Conservation (phyloP, 2,329 filamentous ascomycete species). For the Phialophora chinensis region DNA sequence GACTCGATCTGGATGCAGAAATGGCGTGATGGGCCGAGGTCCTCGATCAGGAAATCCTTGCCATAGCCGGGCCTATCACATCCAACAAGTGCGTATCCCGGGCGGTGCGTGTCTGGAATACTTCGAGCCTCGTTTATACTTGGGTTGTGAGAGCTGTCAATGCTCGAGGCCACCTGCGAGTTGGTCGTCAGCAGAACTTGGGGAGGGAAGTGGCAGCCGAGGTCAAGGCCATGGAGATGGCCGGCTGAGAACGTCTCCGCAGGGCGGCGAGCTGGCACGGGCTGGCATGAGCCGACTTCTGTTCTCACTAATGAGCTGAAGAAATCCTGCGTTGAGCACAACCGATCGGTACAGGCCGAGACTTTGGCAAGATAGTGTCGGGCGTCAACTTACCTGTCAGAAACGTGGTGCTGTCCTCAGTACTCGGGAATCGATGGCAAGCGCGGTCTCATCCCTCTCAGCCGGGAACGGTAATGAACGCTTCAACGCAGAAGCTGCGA, state of each 20-base stretch:
- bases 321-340: not conserved
- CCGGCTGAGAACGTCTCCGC: not conserved
- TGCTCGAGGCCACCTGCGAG: not conserved
- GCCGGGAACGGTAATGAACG: conserved; percentile 48
- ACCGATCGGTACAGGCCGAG: not conserved
- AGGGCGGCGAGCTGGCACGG: not conserved
- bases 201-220: conserved; percentile 1
- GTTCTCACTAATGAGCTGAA: not conserved
- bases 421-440: conserved; percentile 29
- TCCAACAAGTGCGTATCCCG: not conserved
- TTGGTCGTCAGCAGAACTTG: not conserved
- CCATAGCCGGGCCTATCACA: conserved; percentile 3
- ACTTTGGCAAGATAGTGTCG: not conserved
- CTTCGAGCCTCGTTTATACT: not conserved
- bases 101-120: not conserved
- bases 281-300: not conserved
- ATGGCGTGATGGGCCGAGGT: conserved; percentile 19
- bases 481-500: conserved; percentile 61
- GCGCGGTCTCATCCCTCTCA: conserved; percentile 34
- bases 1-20: conserved; percentile 8
- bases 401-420: not conserved
- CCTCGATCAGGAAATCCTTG: conserved; percentile 2
- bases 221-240: conserved; percentile 1
- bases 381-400: too few species aligned
- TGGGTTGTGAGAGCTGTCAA: not conserved